Conservation (phyloP, 345 rosid species). For the Gossypium longicalyx region DNA sequence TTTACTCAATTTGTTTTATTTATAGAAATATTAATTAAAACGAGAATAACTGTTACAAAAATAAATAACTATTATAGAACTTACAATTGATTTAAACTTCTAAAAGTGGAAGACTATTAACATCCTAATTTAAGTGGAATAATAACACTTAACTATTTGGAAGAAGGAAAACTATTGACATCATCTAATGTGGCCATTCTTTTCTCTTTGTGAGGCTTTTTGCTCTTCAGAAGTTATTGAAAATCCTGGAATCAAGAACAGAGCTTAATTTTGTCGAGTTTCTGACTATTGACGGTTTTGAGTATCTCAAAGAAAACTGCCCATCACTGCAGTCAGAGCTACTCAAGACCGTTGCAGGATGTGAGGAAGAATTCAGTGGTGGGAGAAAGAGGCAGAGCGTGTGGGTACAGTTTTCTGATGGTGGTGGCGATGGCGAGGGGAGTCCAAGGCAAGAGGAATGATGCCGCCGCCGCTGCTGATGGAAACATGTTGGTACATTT, state of each 20-base stretch:
- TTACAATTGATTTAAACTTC: too few relatives aligned
- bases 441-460: slow-evolving; percentile 46
- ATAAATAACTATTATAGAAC: too few relatives aligned
- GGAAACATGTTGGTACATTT: not conserved
- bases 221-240: not conserved
- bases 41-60: too few relatives aligned
- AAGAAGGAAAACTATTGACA: too few relatives aligned
- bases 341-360: slow-evolving; percentile 65
- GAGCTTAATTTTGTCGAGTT: slow-evolving; percentile 11
- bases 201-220: too few relatives aligned
- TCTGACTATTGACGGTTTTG: slow-evolving; percentile 36
- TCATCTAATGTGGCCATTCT: too few relatives aligned
- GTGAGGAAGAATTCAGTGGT: slow-evolving; percentile 55
- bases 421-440: slow-evolving; percentile 35
- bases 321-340: slow-evolving; percentile 64
- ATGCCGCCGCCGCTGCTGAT: not conserved
- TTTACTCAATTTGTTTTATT: too few relatives aligned
- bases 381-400: slow-evolving; percentile 60
- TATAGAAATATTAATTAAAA: too few relatives aligned
- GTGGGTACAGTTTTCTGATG: slow-evolving; percentile 65
- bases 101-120: too few relatives aligned
- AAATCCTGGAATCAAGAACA: not conserved
- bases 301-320: slow-evolving; percentile 59
- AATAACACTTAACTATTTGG: too few relatives aligned
- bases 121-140: too few relatives aligned